Conservation (phyloP, 352 stramenopile species). For the Pythium coloratum region DNA sequence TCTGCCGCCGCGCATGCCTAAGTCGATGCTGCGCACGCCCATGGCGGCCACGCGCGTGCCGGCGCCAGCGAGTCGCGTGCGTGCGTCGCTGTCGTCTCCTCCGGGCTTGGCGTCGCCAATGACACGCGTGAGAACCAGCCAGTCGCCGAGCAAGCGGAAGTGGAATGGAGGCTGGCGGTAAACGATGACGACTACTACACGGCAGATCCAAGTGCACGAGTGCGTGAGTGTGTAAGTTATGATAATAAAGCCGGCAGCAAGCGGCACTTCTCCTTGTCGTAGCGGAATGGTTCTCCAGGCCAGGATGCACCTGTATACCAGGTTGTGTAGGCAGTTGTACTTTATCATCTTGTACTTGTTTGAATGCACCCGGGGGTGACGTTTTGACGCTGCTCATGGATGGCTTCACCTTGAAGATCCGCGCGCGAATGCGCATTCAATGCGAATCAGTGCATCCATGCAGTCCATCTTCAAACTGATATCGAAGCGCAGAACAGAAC, state of each 20-base stretch:
- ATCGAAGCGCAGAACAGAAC: not conserved
- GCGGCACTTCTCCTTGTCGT: too few species aligned
- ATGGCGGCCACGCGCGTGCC: constrained; percentile 36
- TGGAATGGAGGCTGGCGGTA: constrained; percentile 64
- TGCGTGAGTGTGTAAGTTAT: constrained; percentile 1
- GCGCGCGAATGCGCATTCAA: not conserved
- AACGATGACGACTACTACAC: not conserved
- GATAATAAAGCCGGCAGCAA: not conserved
- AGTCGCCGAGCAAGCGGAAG: constrained; percentile 48
- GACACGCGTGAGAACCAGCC: constrained; percentile 6
- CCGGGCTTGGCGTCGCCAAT: constrained; percentile 31
- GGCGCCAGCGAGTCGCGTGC: constrained; percentile 3
- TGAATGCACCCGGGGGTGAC: not conserved
- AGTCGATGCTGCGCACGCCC: constrained; percentile 28
- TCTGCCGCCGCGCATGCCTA: constrained; percentile 30
- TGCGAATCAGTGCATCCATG: not conserved
- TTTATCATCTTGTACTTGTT: not conserved
- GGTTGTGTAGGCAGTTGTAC: not conserved
- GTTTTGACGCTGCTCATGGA: not conserved
- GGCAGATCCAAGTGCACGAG: not conserved
- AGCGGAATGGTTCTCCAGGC: too few species aligned
- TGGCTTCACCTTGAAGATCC: not conserved
- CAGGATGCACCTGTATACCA: too few species aligned
- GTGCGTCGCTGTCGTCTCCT: constrained; percentile 12
- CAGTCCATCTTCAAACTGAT: not conserved